These are phyloP conservation scores for Magnusiomyces ingens DNA, from an alignment of 1,139 yeast species.

Conservation along the genomic window DNA sequence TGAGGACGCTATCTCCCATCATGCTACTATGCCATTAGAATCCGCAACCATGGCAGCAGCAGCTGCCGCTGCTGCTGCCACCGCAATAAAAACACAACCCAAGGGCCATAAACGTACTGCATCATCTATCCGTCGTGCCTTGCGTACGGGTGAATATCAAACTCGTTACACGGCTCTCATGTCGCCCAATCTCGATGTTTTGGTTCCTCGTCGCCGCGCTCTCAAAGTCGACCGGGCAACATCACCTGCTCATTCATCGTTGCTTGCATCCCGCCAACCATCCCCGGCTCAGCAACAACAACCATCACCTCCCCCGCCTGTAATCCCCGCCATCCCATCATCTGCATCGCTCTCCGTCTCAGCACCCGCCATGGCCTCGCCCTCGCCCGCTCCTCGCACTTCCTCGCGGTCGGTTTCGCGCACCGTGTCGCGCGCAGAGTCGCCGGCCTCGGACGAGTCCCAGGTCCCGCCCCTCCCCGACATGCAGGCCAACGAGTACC, in stretches of 20 bases:
- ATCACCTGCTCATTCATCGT: conserved; percentile 11
- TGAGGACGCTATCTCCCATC: not conserved
- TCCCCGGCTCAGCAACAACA: conserved; percentile 8
- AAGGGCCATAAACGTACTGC: conserved; percentile 10
- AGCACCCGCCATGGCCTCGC: not conserved
- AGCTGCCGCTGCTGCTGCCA: not conserved
- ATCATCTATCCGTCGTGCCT: conserved; percentile 16
- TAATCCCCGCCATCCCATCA: no score
- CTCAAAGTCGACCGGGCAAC: not conserved
- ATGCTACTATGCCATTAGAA: not conserved
- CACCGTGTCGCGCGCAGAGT: not conserved
- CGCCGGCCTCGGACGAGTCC: not conserved
- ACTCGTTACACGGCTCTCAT: conserved; percentile 17
- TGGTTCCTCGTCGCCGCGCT: not conserved
- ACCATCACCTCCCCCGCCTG: conserved; percentile 1
- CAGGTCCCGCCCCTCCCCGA: not conserved
- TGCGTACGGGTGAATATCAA: conserved; percentile 17
- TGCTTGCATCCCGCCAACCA: conserved; percentile 4
- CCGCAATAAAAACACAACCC: not conserved
- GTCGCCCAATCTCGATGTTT: not conserved
- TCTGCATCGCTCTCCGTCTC: not conserved
- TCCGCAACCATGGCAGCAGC: not conserved
- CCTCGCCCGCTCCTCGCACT: not conserved
- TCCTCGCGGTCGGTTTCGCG: not conserved
- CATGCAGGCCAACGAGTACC: not conserved